A percentile compares a stretch with the other conserved stretches of the same genome.
Conservation (phyloP, 2,329 filamentous ascomycete species). For the Aspergillus calidoustus region DNA sequence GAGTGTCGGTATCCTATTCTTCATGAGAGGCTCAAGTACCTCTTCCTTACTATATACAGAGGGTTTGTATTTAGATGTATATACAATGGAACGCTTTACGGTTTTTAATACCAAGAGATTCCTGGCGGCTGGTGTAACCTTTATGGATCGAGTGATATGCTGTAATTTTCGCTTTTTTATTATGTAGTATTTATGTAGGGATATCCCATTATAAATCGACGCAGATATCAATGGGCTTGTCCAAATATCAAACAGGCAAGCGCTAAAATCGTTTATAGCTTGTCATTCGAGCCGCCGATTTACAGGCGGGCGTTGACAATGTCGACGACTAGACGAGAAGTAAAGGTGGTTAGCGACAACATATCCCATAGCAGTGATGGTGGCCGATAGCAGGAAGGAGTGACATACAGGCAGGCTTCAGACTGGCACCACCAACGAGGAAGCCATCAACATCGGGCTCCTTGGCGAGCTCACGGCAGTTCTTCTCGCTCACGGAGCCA, state of each 20-base stretch:
- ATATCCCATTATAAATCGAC: background rate
- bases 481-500: conserved; percentile 96
- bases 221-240: background rate
- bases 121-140: background rate
- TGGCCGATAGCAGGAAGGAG: conserved; percentile 16
- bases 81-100: conserved; percentile 10
- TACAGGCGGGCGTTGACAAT: conserved; percentile 68
- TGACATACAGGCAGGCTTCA: conserved; percentile 89
- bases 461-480: conserved; percentile 90
- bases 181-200: background rate
- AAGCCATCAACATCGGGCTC: conserved; percentile 97
- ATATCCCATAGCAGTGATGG: conserved; percentile 17
- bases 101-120: background rate
- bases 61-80: conserved; percentile 7
- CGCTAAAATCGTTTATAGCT: background rate
- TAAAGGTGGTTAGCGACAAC: conserved; percentile 16
- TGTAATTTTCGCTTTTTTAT: background rate
- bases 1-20: conserved; percentile 48
- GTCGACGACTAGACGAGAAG: conserved; percentile 58
- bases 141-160: background rate
- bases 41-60: conserved; percentile 4
- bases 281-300: conserved; percentile 15
- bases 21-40: conserved; percentile 32
- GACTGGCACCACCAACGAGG: conserved; percentile 91
- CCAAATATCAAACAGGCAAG: background rate